Base-by-base conservation (phyloP, 345 rosid genomes). In the Noccaea caerulescens region DNA sequence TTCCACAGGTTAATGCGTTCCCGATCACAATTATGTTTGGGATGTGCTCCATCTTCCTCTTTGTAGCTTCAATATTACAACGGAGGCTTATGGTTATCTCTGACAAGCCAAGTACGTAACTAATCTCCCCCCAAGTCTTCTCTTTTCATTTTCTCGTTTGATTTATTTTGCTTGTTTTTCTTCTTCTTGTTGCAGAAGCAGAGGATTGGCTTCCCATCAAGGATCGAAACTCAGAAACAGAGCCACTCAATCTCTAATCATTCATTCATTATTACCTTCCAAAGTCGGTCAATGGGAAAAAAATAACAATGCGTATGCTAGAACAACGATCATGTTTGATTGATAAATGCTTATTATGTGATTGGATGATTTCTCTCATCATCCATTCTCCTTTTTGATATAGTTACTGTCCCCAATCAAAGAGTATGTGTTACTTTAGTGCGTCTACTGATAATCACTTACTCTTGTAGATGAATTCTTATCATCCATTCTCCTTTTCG, bases 31-130 rank as follows among this genome's bases (percentile, higher is more conserved):
- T 88, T 12, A 91, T 88, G 97, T 88, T 91, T 12, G 91, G 95
- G 42, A 88, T 88, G 97, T 91, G 95, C 86, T 88, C 95, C 3
- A 84, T 85, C 68, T 91, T 91, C 84, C 91, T 91, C 76, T 85
- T 88, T 7, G 86, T 91, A 71, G 95, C 97, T 39, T 84, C 86
- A 7, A 59, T 88, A 73, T 73, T 87, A 85, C 93, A 91, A 74
- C 82, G 89, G 72, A 85, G 91, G 72, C 86, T 91, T 37, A 77
- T 85, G 89, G 76, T 76, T 53, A 87, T 88, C 71, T 71, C 87
- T 11, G 95, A 87, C 10, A 91, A 79, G 73, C 80, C 93, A 45
- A 91, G 95, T 88, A 78, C 53, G 90, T 80, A 18, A 8, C 61
- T 57, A 36, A 57, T 14, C 38, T 34, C 20, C 38, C 38, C 14